Evolutionary conservation across 306 rosid species (phyloP).

Genomic region (Lagenaria siceraria): DNA sequence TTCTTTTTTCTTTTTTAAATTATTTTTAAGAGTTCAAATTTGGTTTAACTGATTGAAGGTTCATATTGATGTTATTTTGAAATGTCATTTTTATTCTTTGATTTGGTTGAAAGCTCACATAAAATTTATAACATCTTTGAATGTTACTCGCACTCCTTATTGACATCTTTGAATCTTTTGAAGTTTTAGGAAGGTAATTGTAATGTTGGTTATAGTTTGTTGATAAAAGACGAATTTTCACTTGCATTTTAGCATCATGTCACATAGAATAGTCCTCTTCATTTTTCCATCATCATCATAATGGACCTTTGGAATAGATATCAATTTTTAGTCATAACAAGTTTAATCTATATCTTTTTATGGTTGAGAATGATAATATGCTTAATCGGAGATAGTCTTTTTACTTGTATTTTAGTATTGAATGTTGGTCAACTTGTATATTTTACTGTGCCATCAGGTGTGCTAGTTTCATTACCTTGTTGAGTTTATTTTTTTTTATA

Average conservation of each 20-base stretch:
- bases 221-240: background rate
- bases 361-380: background rate
- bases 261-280: background rate
- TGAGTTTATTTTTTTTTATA: too few species aligned
- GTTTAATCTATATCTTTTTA: background rate
- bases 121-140: background rate
- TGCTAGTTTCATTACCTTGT: too few species aligned
- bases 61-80: too few species aligned
- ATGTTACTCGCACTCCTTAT: background rate
- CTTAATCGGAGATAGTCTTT: background rate
- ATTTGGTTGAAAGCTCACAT: too few species aligned
- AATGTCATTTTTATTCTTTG: too few species aligned
- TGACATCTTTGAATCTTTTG: slow-evolving; percentile 3
- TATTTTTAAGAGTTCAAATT: too few species aligned
- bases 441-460: slow-evolving; percentile 97
- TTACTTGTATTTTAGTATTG: too few species aligned
- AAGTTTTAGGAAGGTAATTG: too few species aligned
- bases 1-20: too few species aligned
- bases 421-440: slow-evolving; percentile 31
- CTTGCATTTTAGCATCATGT: background rate
- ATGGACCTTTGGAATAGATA: background rate
- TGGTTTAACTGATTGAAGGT: too few species aligned
- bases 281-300: background rate
- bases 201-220: background rate
- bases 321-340: background rate